Evolutionary conservation across 2,329 filamentous ascomycete genomes (phyloP).

Genomic region (Dothistroma pini): DNA sequence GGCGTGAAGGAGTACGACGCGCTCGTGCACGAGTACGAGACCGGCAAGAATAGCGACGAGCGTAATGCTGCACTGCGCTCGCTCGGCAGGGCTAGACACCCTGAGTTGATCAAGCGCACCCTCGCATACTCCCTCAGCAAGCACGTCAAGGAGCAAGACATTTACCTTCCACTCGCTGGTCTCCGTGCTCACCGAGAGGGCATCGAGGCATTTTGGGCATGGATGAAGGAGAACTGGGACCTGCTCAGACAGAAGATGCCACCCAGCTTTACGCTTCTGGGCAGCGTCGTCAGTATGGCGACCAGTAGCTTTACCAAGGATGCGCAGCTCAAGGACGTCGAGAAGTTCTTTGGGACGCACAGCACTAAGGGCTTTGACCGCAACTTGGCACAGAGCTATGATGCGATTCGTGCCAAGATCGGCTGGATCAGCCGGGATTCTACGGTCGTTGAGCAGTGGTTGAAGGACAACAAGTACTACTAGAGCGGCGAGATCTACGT

Average conservation of each 20-base stretch:
- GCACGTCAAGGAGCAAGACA: slow-evolving; percentile 89
- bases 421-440: slow-evolving; percentile 75
- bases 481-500: neutral
- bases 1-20: slow-evolving; percentile 82
- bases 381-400: slow-evolving; percentile 82
- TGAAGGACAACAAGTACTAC: slow-evolving; percentile 62
- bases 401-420: slow-evolving; percentile 79
- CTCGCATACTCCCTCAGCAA: slow-evolving; percentile 70
- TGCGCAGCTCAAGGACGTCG: slow-evolving; percentile 70
- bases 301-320: slow-evolving; percentile 75
- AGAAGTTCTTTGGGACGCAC: slow-evolving; percentile 76
- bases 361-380: slow-evolving; percentile 87
- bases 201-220: slow-evolving; percentile 74
- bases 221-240: slow-evolving; percentile 89
- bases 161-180: slow-evolving; percentile 81
- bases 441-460: slow-evolving; percentile 70
- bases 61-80: slow-evolving; percentile 85
- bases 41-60: slow-evolving; percentile 75
- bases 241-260: slow-evolving; percentile 74
- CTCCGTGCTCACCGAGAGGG: slow-evolving; percentile 74
- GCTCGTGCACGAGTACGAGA: slow-evolving; percentile 70
- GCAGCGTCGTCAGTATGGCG: slow-evolving; percentile 76
- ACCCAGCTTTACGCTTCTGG: slow-evolving; percentile 81
- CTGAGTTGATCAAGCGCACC: slow-evolving; percentile 76
- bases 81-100: slow-evolving; percentile 73